Percentiles rank a stretch among this genome's conserved stretches.
Conservation (phyloP, 2,329 filamentous ascomycete genomes). For the Cladosporium sp. region DNA sequence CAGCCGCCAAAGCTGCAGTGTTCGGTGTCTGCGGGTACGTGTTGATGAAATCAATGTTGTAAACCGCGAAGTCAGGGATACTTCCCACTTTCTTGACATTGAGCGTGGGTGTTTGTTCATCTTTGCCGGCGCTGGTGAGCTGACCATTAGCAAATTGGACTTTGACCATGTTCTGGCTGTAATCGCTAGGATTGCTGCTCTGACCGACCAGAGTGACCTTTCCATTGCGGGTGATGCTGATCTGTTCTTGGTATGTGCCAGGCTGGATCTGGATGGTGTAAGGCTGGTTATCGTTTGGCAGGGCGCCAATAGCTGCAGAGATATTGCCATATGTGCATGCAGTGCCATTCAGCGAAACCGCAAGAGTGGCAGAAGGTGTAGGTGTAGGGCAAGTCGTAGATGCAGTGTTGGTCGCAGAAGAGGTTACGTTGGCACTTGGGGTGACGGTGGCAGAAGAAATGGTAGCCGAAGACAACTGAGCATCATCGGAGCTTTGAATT, state of each 20-base stretch:
- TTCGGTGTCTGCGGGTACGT: slow-evolving; percentile 30
- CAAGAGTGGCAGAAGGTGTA: slow-evolving; percentile 33
- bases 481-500: slow-evolving; percentile 31
- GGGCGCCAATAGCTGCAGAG: slow-evolving; percentile 41
- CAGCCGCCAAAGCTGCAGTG: slow-evolving; percentile 32
- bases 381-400: slow-evolving; percentile 17
- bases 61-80: slow-evolving; percentile 25
- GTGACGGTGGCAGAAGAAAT: slow-evolving; percentile 13
- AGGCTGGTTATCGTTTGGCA: slow-evolving; percentile 39
- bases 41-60: slow-evolving; percentile 34
- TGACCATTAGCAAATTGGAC: slow-evolving; percentile 36
- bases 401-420: slow-evolving; percentile 16
- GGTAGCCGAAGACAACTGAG: slow-evolving; percentile 16
- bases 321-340: slow-evolving; percentile 40
- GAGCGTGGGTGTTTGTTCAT: slow-evolving; percentile 44
- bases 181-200: slow-evolving; percentile 33
- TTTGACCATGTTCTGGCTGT: slow-evolving; percentile 35
- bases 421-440: slow-evolving; percentile 15
- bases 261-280: slow-evolving; percentile 39
- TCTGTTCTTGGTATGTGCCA: slow-evolving; percentile 42
- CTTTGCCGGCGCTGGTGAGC: slow-evolving; percentile 37
- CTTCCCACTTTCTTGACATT: slow-evolving; percentile 41
- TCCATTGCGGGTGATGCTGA: slow-evolving; percentile 38
- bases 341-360: slow-evolving; percentile 23
- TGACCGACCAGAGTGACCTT: slow-evolving; percentile 36